Base-by-base conservation (phyloP, 2,329 filamentous ascomycete species). In the Metarhizium rileyi region DNA sequence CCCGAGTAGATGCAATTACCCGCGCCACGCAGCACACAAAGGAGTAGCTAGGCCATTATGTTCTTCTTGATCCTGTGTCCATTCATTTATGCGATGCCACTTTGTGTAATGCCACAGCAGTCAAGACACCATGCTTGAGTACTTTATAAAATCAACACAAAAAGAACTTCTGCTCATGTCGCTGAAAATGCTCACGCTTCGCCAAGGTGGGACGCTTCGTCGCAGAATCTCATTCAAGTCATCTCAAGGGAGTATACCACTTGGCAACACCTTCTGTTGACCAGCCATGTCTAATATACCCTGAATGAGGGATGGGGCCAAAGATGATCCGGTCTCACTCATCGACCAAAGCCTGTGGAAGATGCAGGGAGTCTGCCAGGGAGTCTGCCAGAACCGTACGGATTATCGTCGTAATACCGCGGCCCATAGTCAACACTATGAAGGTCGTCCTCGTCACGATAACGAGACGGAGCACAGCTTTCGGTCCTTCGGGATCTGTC, bases 391-490 rank as follows among this genome's bases (percentile, higher is more conserved):
- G 64, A 61, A 41, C 67, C 60, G 56, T 76, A 76, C 3, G 74
- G 69, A 52, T 73, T 73, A 48, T 69, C 72, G 53, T 76, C 72
- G 43, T 65, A 60, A 57, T 75, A 75, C 52, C 62, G 71, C 49
- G 73, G 70, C 47, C 67, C 69, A 38, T 62, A 61, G 48, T 75
- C 72, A 50, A 69, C 53, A 46, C 66, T 68, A 40, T 62, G 61
- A 49, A 74, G 70, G 51, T 69, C 53, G 36, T 63, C 63, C 45
- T 56, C 59, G 49, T 73, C 70, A 56, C 63, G 63, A 53, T 60
- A 57, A 52, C 64, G 65, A 38, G 65, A 61, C 55, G 69, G 63
- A 48, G 72, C 64, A 69, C 71, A 71, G 59, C 69, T 71, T 58
- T 72, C 70, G 55, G 69, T 64, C 56, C 73, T 67, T 48, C 65